Evolutionary conservation across 129 eudicot species (phyloP), one percentile per base, ranked within the genome.

Genomic region (Silybum marianum): DNA sequence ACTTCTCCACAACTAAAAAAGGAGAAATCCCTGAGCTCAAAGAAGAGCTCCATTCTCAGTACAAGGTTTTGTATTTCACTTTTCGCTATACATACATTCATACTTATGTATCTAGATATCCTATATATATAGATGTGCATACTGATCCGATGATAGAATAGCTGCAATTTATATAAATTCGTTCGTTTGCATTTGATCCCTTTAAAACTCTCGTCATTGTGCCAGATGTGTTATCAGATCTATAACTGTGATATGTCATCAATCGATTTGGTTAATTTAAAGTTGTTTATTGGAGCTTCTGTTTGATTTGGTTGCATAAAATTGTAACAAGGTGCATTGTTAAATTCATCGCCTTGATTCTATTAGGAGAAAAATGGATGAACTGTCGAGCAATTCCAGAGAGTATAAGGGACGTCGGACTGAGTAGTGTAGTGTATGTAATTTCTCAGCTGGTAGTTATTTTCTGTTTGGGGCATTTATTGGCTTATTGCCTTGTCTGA

Each of bases 1-100:
- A 95, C 83, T 95, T 95, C 86, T 95, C 99, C 87, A 93, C 98
- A 7, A 95, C 99, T 68, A 95, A 95, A 67, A 95, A 95, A 81
- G 99, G 99, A 9, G 99, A 95, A 85, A 95, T 95, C 80, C 99
- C 98, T 7, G 97, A 95, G 89, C 98, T 95, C 73, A 92, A 95
- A 80, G 99, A 95, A 78, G 98, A 95, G 74, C 99, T 93, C 93
- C 91, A 93, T 93, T 95, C 99, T 42, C 99, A 95, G 92, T 95
- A 95, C 87, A 95, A 95, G 97, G 98, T 95, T 71, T 72, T 75
- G 26, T 6, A 54, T 36, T 34, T 19, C 0, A 60, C 25, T 28
- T 4, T 71, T 44, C 25, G 3, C 46, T 75, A 8, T 38, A n/a
- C 66, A n/a, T 78, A 30, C 34, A 62, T 78, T 8, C 13, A 16